Conservation (phyloP, 2,329 filamentous ascomycete genomes). For the Colletotrichum graminicola region DNA sequence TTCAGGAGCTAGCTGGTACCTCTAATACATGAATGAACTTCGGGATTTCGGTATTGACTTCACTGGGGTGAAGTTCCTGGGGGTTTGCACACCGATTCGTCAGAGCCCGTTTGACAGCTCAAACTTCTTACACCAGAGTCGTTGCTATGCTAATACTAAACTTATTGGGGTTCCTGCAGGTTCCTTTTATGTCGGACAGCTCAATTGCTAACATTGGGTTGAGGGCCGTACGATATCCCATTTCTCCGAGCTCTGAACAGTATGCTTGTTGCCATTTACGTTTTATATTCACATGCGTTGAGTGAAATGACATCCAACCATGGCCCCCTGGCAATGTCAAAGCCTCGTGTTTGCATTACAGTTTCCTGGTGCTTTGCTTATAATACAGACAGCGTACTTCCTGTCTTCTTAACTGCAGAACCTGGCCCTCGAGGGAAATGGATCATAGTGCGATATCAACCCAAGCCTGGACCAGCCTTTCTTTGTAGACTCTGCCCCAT, state of each 20-base stretch:
- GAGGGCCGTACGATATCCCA: background rate
- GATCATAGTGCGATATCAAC: background rate
- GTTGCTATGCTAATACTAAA: background rate
- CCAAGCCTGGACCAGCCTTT: background rate
- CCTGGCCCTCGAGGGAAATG: too few species aligned
- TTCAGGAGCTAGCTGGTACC: background rate
- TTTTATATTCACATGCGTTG: background rate
- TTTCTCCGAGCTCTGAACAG: background rate
- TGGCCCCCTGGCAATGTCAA: too few species aligned
- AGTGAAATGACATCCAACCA: background rate
- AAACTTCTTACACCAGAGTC: background rate
- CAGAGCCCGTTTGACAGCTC: background rate
- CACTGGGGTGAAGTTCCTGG: too few species aligned
- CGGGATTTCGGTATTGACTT: background rate
- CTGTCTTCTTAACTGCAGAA: background rate
- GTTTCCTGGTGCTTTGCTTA: background rate
- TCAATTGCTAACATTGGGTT: too few species aligned
- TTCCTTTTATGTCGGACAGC: background rate
- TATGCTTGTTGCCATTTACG: background rate
- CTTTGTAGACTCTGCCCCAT: too few species aligned
- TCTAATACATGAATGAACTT: background rate
- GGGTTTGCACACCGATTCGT: background rate
- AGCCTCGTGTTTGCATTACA: too few species aligned
- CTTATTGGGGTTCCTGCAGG: fast-evolving
- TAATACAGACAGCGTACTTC: background rate